Base-by-base conservation (phyloP, 2,329 filamentous ascomycete species). In the Fusarium zealandicum region DNA sequence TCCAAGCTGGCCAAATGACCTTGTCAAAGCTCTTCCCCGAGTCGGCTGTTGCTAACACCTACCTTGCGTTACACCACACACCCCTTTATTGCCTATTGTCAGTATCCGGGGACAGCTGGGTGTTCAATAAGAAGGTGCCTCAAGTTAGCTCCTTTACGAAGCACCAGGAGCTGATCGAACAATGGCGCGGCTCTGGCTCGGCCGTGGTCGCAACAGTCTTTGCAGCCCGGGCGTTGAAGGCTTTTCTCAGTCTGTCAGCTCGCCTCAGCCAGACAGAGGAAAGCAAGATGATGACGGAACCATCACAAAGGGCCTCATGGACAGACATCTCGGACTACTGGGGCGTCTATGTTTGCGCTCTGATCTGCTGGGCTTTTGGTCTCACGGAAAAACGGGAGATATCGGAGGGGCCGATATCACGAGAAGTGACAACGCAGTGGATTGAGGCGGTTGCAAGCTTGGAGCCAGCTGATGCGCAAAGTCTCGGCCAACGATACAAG, bases 301-400 rank as follows among this genome's bases (percentile, higher is more conserved):
- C 14, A 16, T 38, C 31, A 27, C 47, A 63, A 22, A 58, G 51
- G 18, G 58, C 61, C 13, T 39, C 55, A 11, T 68, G 71, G 51
- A 65, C 57, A 14, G 75, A 79, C 45, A 72, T 84, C 35, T 78
- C 77, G 2, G 76, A 82, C 57, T 83, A 81, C 63, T 84, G 82
- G 82, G 78, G 73, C 27, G 64, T 85, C 41, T 85, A 86, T 63
- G 78, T 82, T 7, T 84, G 82, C 57, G 74, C 81, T 7, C 74
- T 87, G 42, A 81, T 86, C 59, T 84, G 80, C 72, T 87, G 84
- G 84, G 82, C 82, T 1, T 82, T 80, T 59, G 76, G 78, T 3
- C 73, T 81, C 51, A 54, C 57, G 8, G 60, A 61, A 31, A 67
- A 59, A 53, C 53, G 59, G 40, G 56, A 51, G 40, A 61, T 48